Percentiles rank a stretch among this genome's conserved stretches.
These are phyloP conservation scores for Hypoxylon rickii DNA, from an alignment of 495 filamentous ascomycete species.

Conservation along the genomic window DNA sequence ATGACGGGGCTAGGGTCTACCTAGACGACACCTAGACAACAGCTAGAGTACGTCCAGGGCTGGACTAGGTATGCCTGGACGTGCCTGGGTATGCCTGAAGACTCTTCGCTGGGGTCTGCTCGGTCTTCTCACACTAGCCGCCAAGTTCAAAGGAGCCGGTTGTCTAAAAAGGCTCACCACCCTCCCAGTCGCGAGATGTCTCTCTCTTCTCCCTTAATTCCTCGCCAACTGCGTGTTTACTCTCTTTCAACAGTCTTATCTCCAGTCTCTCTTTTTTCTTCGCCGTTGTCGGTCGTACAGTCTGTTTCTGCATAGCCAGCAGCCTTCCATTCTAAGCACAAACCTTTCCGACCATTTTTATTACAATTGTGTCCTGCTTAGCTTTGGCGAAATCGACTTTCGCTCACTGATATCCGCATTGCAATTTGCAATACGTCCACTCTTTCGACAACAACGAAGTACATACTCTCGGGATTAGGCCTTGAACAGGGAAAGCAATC, in stretches of 20 bases:
- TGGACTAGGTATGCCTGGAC: too few relatives aligned
- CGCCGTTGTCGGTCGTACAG: conserved; percentile 37
- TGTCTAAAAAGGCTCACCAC: conserved; percentile 34
- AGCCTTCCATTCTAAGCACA: conserved; percentile 36
- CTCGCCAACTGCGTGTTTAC: conserved; percentile 30
- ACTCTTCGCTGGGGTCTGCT: too few relatives aligned
- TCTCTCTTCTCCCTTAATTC: conserved; percentile 25
- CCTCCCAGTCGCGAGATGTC: conserved; percentile 24
- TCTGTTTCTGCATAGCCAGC: conserved; percentile 37
- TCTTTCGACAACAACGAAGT: conserved; percentile 40
- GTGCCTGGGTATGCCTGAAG: conserved; percentile 12
- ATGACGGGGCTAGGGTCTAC: conserved; percentile 11
- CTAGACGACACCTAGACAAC: too few relatives aligned
- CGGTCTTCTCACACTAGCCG: conserved; percentile 16
- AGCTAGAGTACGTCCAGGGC: not conserved
- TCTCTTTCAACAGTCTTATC: conserved; percentile 36
- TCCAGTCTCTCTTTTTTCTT: conserved; percentile 42
- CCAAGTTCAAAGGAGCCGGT: conserved; percentile 26
- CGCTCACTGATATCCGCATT: conserved; percentile 42
- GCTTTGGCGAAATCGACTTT: conserved; percentile 53
- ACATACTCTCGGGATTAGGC: conserved; percentile 37
- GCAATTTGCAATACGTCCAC: conserved; percentile 39
- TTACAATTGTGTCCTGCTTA: conserved; percentile 51
- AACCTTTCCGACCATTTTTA: conserved; percentile 32
- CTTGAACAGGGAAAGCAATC: conserved; percentile 27